phyloP scores from a whole-genome alignment of 2,329 filamentous ascomycete species.

The Fusarium paranaense region DNA sequence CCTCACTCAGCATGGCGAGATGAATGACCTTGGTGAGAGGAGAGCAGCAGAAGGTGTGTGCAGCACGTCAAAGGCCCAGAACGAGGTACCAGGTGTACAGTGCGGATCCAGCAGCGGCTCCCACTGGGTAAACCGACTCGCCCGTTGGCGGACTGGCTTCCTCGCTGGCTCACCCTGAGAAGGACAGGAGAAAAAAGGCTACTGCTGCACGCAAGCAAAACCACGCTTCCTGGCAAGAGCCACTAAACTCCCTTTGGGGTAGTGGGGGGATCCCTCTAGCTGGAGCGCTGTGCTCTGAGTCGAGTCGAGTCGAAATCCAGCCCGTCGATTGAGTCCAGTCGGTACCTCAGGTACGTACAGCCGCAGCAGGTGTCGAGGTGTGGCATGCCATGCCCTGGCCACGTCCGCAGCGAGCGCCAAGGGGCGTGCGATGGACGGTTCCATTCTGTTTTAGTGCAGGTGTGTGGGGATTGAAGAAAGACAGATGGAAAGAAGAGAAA shows the following conservation, averaged over 20 bases:
- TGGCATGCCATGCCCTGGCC: constrained; percentile 12
- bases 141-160: background rate
- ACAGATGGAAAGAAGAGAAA: background rate
- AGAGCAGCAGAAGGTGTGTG: background rate
- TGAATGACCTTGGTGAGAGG: background rate
- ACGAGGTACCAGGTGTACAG: constrained; percentile 8
- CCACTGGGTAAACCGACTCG: constrained; percentile 22
- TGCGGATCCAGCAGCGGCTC: constrained; percentile 11
- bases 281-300: constrained; percentile 7
- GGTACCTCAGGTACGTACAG: constrained; percentile 46
- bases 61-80: background rate
- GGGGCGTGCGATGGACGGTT: constrained; percentile 1
- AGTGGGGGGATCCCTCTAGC: constrained; percentile 2
- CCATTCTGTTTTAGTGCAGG: constrained; percentile 1
- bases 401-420: constrained; percentile 14
- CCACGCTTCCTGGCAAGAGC: constrained; percentile 7
- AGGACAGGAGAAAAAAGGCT: background rate
- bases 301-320: background rate
- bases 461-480: constrained; percentile 9
- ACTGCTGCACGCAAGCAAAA: constrained; percentile 2
- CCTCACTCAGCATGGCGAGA: background rate
- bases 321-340: constrained; percentile 6
- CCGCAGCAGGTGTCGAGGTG: constrained; percentile 35
- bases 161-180: background rate
- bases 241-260: background rate